phyloP scores from a whole-genome alignment of 495 filamentous ascomycete genomes.

The Podospora conica region DNA sequence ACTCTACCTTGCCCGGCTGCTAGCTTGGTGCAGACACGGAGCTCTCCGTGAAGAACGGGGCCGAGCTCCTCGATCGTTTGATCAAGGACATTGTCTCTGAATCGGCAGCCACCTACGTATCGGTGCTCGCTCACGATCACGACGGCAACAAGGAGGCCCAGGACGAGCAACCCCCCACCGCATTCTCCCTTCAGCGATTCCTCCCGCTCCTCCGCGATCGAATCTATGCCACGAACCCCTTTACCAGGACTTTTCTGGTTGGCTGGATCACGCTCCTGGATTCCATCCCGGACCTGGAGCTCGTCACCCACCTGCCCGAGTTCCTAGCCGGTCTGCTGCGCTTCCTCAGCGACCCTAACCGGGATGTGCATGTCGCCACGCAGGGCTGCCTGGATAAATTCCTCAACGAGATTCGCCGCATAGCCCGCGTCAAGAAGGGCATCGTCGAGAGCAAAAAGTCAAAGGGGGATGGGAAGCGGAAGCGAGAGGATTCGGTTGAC shows the following conservation, averaged over 20 bases:
- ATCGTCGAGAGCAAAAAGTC: slow-evolving; percentile 80
- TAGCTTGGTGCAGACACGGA: slow-evolving; percentile 95
- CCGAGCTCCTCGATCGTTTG: slow-evolving; percentile 89
- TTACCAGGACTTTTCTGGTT: slow-evolving; percentile 90
- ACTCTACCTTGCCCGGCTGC: background rate
- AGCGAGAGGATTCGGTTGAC: slow-evolving; percentile 59
- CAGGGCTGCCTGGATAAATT: slow-evolving; percentile 89
- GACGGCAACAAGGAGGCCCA: slow-evolving; percentile 45
- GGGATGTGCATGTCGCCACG: slow-evolving; percentile 89
- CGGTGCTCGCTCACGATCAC: slow-evolving; percentile 64
- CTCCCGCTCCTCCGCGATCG: slow-evolving; percentile 90
- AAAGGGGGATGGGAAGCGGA: slow-evolving; percentile 58
- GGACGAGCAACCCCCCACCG: slow-evolving; percentile 61
- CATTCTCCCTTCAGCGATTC: slow-evolving; percentile 87
- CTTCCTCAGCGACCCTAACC: slow-evolving; percentile 85
- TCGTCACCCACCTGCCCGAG: slow-evolving; percentile 86
- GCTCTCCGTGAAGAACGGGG: slow-evolving; percentile 96
- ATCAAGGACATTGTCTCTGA: slow-evolving; percentile 98
- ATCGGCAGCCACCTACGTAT: slow-evolving; percentile 92
- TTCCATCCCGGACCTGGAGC: slow-evolving; percentile 93
- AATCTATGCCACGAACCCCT: slow-evolving; percentile 88
- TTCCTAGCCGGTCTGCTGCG: slow-evolving; percentile 87
- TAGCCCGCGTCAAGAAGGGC: slow-evolving; percentile 84
- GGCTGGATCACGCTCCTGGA: slow-evolving; percentile 94
- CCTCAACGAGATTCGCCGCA: slow-evolving; percentile 87